phyloP scores from a whole-genome alignment of 116 monocot species.

The Cymodocea nodosa region DNA sequence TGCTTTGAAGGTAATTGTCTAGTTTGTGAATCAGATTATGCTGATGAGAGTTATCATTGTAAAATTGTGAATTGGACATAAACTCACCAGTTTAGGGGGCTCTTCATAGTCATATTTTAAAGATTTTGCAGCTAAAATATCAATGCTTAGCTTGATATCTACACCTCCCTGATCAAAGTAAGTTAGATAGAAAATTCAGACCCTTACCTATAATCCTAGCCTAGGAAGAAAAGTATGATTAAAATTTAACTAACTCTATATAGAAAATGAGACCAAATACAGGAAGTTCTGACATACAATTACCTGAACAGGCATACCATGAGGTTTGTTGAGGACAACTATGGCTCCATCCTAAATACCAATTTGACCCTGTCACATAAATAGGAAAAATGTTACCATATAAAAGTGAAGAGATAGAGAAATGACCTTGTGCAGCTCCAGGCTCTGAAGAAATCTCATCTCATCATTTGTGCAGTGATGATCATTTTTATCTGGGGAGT shows the following conservation, averaged over 20 bases:
- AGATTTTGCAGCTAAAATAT: constrained; percentile 41
- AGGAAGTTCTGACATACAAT: neutral
- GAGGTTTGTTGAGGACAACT: constrained; percentile 85
- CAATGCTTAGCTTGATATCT: constrained; percentile 73
- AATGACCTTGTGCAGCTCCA: constrained; percentile 77
- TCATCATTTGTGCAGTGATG: constrained; percentile 28
- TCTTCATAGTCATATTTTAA: constrained; percentile 61
- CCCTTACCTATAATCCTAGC: neutral
- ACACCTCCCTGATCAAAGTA: constrained; percentile 53
- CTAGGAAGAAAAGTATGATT: neutral
- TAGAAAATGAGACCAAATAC: neutral
- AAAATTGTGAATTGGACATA: neutral
- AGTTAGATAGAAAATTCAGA: neutral
- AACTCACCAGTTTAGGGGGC: constrained; percentile 79
- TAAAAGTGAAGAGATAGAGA: neutral
- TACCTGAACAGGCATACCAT: constrained; percentile 87
- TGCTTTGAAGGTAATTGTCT: neutral
- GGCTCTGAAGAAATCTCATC: constrained; percentile 42
- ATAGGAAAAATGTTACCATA: neutral
- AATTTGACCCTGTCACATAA: constrained; percentile 3
- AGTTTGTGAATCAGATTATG: neutral
- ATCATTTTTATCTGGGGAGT: constrained; percentile 12
- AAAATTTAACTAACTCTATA: neutral
- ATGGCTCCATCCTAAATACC: constrained; percentile 59
- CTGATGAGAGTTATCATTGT: neutral